Base-by-base conservation (phyloP, 495 filamentous ascomycete species). In the Viridothelium virens region DNA sequence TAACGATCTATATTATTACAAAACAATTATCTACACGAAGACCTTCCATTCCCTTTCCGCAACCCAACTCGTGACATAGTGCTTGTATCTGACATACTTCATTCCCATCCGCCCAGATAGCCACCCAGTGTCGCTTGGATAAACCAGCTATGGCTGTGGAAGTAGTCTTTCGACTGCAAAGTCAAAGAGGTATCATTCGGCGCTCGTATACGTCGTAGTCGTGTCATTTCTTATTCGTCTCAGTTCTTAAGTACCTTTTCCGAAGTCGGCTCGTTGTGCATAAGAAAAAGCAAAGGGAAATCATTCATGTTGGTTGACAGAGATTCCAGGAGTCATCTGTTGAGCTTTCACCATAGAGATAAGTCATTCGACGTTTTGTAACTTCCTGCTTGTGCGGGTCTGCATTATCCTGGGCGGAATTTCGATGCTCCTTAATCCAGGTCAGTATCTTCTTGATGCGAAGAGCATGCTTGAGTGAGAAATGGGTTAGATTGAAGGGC, bases 311-410 rank as follows among this genome's bases (percentile, higher is more conserved):
- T 5, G 48, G 48, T 53, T 18, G n/a, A 53, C 25, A 18, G 48
- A 53, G 48, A 53, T 53, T 53, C 48, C 2, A 53, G 5, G 48
- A 18, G 9, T 53, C 48, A 53, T 53, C 48, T 1, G 48, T 53
- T 16, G n/a, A 53, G n/a, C 9, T 16, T 46, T 46, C 41, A 16
- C 48, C 48, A 18, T 53, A 53, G 5, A 53, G 10, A 18, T 53
- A 53, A 53, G 48, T 53, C 48, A 53, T 53, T 12, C 48, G 48
- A 5, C 48, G 48, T 5, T 18, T 12, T 5, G 48, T 18, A 18
- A 53, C n/a, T 53, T 53, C 48, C 48, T 53, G 48, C 25, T 53
- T 53, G 48, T 53, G 48, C 48, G 25, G 16, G 25, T 53, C 48
- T 14, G n/a, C 16, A 53, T 18, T 18, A 18, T 18, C 25, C n/a